Evolutionary conservation across 768 basidiomycete genomes (phyloP).

Genomic region (Termitomyces sp.): DNA sequence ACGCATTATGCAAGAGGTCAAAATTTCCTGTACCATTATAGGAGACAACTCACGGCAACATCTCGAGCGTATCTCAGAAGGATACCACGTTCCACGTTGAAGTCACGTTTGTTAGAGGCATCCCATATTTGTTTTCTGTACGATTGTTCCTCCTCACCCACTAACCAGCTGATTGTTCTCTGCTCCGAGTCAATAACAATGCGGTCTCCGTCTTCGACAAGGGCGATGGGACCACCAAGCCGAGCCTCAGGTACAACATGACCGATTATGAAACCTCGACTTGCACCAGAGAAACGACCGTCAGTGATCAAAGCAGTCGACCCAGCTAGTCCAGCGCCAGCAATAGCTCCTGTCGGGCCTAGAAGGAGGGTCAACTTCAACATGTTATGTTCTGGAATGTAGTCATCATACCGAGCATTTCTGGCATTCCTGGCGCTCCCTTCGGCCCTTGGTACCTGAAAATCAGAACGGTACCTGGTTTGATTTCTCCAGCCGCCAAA

Average conservation of each 20-base stretch:
- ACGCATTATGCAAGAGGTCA: slow-evolving; percentile 5
- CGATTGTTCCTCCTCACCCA: slow-evolving; percentile 60
- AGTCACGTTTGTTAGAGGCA: slow-evolving; percentile 51
- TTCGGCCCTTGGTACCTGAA: slow-evolving; percentile 89
- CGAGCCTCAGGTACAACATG: slow-evolving; percentile 60
- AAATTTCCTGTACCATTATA: not conserved
- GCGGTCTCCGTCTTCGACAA: slow-evolving; percentile 77
- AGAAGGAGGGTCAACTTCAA: slow-evolving; percentile 1
- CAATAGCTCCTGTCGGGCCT: slow-evolving; percentile 79
- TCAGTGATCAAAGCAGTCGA: slow-evolving; percentile 84
- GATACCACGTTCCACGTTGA: slow-evolving; percentile 71
- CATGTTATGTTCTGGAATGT: not conserved
- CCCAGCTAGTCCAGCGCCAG: slow-evolving; percentile 76
- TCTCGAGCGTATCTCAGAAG: slow-evolving; percentile 80
- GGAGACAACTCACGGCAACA: slow-evolving; percentile 61
- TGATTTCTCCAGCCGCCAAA: slow-evolving; percentile 71
- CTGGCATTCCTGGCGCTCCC: slow-evolving; percentile 91
- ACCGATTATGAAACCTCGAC: slow-evolving; percentile 48
- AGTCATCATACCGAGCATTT: slow-evolving; percentile 41
- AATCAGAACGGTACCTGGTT: slow-evolving; percentile 67
- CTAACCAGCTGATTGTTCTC: slow-evolving; percentile 66
- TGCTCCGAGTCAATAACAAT: slow-evolving; percentile 69
- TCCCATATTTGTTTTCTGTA: slow-evolving; percentile 65
- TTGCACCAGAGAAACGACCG: slow-evolving; percentile 86
- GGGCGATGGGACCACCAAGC: slow-evolving; percentile 82